A percentile compares a stretch with the other conserved stretches of the same genome.
Evolutionary conservation across 768 basidiomycete species (phyloP).

Genomic region (Roridomyces roridus): DNA sequence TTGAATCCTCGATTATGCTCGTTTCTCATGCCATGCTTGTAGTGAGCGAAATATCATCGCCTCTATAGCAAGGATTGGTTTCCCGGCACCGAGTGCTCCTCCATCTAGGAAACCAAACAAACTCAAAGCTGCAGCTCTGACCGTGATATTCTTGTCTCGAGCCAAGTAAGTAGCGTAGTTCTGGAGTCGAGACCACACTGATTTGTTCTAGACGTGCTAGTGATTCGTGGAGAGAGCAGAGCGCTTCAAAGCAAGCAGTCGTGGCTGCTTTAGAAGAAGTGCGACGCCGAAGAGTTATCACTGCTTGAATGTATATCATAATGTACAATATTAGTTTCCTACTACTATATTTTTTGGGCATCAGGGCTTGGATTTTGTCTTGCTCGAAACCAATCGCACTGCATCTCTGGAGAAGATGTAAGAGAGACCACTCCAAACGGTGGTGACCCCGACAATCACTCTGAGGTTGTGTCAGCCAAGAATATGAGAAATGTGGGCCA

Average conservation of each 20-base stretch:
- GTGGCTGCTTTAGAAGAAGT: conserved; percentile 75
- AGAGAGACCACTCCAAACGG: conserved; percentile 89
- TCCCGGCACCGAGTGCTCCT: conserved; percentile 51
- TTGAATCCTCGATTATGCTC: conserved; percentile 9
- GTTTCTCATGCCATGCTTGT: too few relatives aligned
- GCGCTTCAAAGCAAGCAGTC: conserved; percentile 64
- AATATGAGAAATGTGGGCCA: conserved; percentile 19
- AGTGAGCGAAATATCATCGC: conserved; percentile 78
- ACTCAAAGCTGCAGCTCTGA: conserved; percentile 61
- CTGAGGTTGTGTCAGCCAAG: conserved; percentile 45
- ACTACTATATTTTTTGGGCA: conserved; percentile 24
- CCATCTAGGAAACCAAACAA: conserved; percentile 49
- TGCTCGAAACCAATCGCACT: conserved; percentile 61
- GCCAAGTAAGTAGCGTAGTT: conserved; percentile 48
- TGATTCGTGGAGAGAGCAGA: conserved; percentile 67
- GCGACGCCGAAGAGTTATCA: conserved; percentile 51
- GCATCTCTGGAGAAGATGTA: conserved; percentile 81
- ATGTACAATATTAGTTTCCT: conserved; percentile 28
- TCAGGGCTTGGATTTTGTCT: conserved; percentile 36
- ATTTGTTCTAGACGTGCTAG: conserved; percentile 58
- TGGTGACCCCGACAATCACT: conserved; percentile 87
- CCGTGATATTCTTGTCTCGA: conserved; percentile 70
- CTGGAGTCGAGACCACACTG: conserved; percentile 5
- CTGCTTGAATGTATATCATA: conserved; percentile 23
- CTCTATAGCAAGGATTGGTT: conserved; percentile 79